Percentiles rank a stretch among this genome's conserved stretches.
These are phyloP conservation scores for Kwoniella bestiolae DNA, from an alignment of 768 basidiomycete species.

Conservation along the genomic window DNA sequence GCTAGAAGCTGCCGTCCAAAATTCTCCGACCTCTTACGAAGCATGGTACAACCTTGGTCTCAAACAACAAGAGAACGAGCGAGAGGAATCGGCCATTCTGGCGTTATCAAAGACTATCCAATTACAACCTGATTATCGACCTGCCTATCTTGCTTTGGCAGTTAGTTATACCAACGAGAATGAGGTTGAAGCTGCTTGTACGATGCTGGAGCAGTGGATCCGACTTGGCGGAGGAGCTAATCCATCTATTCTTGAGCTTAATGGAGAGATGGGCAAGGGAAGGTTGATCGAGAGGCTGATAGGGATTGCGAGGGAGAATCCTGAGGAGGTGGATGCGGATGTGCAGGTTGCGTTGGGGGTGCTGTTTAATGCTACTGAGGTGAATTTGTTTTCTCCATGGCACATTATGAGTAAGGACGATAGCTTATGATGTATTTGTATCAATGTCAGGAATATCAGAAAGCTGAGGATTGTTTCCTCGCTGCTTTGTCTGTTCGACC, in stretches of 20 bases:
- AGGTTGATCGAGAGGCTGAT: conserved; percentile 78
- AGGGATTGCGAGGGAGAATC: conserved; percentile 70
- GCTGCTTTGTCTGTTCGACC: conserved; percentile 85
- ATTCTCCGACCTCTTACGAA: conserved; percentile 68
- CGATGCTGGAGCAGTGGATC: conserved; percentile 85
- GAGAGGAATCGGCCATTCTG: conserved; percentile 84
- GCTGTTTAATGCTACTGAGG: conserved; percentile 88
- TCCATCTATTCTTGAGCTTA: conserved; percentile 58
- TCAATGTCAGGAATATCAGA: conserved; percentile 74
- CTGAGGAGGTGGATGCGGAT: conserved; percentile 80
- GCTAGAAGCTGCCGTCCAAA: conserved; percentile 85
- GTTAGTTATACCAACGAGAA: conserved; percentile 90
- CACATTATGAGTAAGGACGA: neutral
- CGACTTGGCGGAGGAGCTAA: conserved; percentile 57
- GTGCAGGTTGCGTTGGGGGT: conserved; percentile 94
- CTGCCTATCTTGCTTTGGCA: conserved; percentile 85
- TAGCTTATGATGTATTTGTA: neutral
- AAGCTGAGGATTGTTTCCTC: conserved; percentile 91
- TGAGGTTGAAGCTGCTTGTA: conserved; percentile 72
- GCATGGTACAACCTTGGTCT: conserved; percentile 94
- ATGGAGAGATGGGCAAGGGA: conserved; percentile 37
- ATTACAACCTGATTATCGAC: conserved; percentile 71
- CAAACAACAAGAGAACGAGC: conserved; percentile 97
- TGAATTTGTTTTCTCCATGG: conserved; percentile 53
- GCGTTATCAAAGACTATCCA: conserved; percentile 80